Evolutionary conservation across 495 filamentous ascomycete species (phyloP).

Genomic region (Friedmanniomyces simplex): DNA sequence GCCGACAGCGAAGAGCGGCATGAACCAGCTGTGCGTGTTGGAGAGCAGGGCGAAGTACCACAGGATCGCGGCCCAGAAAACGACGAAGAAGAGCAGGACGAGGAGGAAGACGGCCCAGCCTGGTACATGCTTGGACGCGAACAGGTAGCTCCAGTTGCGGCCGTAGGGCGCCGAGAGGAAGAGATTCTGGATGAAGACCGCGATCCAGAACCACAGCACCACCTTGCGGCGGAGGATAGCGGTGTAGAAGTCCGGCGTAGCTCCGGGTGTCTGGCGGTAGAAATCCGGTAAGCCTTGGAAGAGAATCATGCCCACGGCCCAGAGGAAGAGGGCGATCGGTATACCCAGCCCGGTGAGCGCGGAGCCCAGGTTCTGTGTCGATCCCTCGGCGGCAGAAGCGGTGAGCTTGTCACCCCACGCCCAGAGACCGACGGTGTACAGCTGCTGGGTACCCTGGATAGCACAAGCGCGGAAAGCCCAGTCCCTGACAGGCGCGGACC

Average conservation of each 20-base stretch:
- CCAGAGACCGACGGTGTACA: conserved; percentile 56
- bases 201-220: conserved; percentile 51
- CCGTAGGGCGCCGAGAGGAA: conserved; percentile 53
- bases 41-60: conserved; percentile 39
- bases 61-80: conserved; percentile 44
- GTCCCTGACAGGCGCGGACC: conserved; percentile 47
- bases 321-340: conserved; percentile 43
- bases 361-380: conserved; percentile 38
- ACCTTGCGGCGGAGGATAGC: conserved; percentile 49
- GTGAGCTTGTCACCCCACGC: conserved; percentile 44
- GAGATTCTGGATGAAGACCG: conserved; percentile 57
- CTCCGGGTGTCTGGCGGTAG: conserved; percentile 57
- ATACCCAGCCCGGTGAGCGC: conserved; percentile 39
- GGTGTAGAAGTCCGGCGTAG: conserved; percentile 51
- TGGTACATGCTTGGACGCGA: conserved; percentile 41
- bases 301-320: conserved; percentile 41
- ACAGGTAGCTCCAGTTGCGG: conserved; percentile 54
- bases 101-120: conserved; percentile 44
- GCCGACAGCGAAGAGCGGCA: conserved; percentile 57
- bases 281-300: conserved; percentile 51
- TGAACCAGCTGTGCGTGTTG: conserved; percentile 50
- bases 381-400: conserved; percentile 7
- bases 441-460: conserved; percentile 54
- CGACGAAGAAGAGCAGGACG: conserved; percentile 48
- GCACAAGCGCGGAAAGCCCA: conserved; percentile 57